phyloP scores from a whole-genome alignment of 768 basidiomycete species.

The Pleurotus cornucopiae region DNA sequence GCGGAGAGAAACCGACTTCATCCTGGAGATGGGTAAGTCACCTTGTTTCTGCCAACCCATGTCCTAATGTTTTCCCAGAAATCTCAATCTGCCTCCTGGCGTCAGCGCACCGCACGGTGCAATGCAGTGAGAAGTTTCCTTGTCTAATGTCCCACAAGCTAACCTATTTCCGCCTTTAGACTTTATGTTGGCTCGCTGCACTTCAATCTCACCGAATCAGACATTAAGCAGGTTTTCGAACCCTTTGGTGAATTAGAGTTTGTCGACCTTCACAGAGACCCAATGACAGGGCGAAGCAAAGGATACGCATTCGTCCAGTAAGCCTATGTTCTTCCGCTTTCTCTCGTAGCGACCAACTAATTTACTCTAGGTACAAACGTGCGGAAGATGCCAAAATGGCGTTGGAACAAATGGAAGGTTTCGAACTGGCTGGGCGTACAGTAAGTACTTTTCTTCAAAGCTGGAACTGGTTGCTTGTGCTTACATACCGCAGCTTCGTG shows the following conservation, averaged over 20 bases:
- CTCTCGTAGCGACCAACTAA: neutral
- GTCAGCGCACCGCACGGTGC: conserved; percentile 76
- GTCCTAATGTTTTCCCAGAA: conserved; percentile 35
- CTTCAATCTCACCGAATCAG: conserved; percentile 94
- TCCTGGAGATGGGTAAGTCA: conserved; percentile 78
- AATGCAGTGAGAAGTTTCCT: conserved; percentile 60
- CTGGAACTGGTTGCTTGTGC: neutral
- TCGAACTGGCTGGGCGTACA: conserved; percentile 92
- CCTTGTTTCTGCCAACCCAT: neutral
- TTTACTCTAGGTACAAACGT: conserved; percentile 66
- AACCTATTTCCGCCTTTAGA: conserved; percentile 32
- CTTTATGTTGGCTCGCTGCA: conserved; percentile 96
- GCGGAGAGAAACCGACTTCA: conserved; percentile 90
- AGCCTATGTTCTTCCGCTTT: neutral
- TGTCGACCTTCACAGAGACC: conserved; percentile 96
- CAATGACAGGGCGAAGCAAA: conserved; percentile 92
- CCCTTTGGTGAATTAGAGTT: conserved; percentile 98
- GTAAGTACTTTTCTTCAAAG: conserved; percentile 37
- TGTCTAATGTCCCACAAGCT: conserved; percentile 1
- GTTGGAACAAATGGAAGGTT: conserved; percentile 97
- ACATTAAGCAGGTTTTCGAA: conserved; percentile 98
- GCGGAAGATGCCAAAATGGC: conserved; percentile 96
- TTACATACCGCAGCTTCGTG: conserved; percentile 55
- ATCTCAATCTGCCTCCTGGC: conserved; percentile 80
- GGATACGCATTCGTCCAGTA: conserved; percentile 98